phyloP scores from a whole-genome alignment of 495 filamentous ascomycete species.

The Sphaerosporella brunnea region DNA sequence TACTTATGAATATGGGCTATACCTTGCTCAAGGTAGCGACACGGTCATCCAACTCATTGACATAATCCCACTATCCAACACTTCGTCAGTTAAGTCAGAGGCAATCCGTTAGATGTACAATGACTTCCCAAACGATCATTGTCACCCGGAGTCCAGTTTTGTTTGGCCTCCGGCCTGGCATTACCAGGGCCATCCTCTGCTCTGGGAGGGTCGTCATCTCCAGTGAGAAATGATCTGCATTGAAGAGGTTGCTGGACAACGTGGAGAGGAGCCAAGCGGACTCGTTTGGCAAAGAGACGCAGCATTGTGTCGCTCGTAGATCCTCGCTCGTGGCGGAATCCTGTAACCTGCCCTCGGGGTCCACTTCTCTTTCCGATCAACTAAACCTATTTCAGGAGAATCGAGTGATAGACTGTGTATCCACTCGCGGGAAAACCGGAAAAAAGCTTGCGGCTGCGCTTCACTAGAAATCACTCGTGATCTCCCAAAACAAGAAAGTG shows the following conservation, averaged over 20 bases:
- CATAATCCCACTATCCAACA: constrained; percentile 11
- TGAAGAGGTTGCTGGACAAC: constrained; percentile 2
- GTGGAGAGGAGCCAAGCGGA: constrained; percentile 3
- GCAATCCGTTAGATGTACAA: constrained; percentile 7
- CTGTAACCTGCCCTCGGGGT: too few species aligned
- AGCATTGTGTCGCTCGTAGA: too few species aligned
- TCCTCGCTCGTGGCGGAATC: too few species aligned
- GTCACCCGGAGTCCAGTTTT: not conserved
- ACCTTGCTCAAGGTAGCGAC: too few species aligned
- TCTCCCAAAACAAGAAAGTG: too few species aligned
- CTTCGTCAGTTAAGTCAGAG: constrained; percentile 9
- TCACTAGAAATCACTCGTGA: too few species aligned
- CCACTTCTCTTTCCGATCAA: too few species aligned
- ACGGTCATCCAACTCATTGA: constrained; percentile 10
- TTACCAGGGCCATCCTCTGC: not conserved
- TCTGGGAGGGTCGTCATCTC: not conserved
- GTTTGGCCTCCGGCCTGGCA: constrained; percentile 1
- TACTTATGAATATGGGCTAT: constrained; percentile 15
- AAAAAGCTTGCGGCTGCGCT: too few species aligned
- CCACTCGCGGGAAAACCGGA: too few species aligned
- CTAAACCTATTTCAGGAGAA: too few species aligned
- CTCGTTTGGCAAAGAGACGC: constrained; percentile 7
- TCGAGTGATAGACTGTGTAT: too few species aligned
- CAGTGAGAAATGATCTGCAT: constrained; percentile 1
- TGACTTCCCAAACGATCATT: constrained; percentile 12